Base-by-base conservation (phyloP, 2,329 filamentous ascomycete genomes). In the Emmonsiellopsis sp. region DNA sequence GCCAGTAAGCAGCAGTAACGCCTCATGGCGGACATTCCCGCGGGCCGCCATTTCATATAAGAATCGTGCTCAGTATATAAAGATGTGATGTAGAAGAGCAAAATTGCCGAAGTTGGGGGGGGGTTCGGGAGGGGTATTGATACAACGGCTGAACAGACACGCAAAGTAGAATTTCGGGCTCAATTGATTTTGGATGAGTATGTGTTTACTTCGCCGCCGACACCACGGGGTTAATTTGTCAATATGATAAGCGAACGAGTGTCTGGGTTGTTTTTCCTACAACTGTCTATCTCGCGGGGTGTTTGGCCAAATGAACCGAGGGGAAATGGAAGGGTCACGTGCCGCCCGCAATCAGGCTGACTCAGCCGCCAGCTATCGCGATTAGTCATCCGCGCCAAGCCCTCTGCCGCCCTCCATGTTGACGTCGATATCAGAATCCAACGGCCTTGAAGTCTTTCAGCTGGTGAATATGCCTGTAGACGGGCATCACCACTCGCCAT, bases 1-100 rank as follows among this genome's bases (percentile, higher is more conserved):
- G 43, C 79, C 76, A 15, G 86, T 80, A 51, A 89, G 73, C 13
- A 89, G 74, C 37, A 89, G 75, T 63, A 60, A 67, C 63, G 53
- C 55, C 32, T 51, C 47, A 51, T 54, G 55, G 20, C 38, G 54
- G 7, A 15, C 13, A 8, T 46, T 13, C 6, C 10, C 11, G 26
- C 30, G 20, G 37, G 31, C 1, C 7, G 37, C 40, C 52, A 54
- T 54, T 31, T 38, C 38, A 37, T 6, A 20, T 20, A 30, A 16
- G 7, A 50, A 31, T 42, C 49, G 32, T 15, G 38, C 16, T 13
- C 46, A 30, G 34, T 10, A 48, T 38, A 16, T 37, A 37, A 38
- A 5, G 32, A 26, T 26, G 31, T 48, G 46, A 48, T 48, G 10
- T 26, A 44, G 41, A 44, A 10, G 15, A 11, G 34, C 10, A 26